Evolutionary conservation across 441 rosid genomes (phyloP).

Genomic region (Croton setiger): DNA sequence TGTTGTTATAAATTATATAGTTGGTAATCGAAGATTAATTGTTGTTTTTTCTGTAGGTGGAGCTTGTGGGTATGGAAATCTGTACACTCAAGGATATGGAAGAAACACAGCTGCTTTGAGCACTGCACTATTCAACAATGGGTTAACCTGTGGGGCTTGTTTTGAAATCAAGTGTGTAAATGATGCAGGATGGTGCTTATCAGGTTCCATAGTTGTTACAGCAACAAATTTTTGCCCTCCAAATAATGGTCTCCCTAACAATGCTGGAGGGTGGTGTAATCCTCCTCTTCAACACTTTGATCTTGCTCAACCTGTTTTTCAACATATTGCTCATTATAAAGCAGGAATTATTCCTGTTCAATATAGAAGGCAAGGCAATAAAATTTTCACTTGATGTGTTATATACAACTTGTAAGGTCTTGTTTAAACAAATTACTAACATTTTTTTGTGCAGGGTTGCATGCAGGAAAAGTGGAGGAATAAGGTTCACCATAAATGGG

Average conservation of each 20-base stretch:
- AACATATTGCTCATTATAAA: slow-evolving; percentile 41
- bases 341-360: slow-evolving; percentile 50
- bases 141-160: slow-evolving; percentile 68
- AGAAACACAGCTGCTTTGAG: slow-evolving; percentile 67
- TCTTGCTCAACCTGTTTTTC: slow-evolving; percentile 48
- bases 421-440: too few relatives aligned
- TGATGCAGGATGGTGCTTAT: slow-evolving; percentile 59
- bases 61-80: slow-evolving; percentile 76
- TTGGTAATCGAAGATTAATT: not conserved
- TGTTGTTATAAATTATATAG: not conserved
- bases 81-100: slow-evolving; percentile 67
- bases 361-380: slow-evolving; percentile 34
- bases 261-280: slow-evolving; percentile 53
- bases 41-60: slow-evolving; percentile 38
- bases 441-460: slow-evolving; percentile 30
- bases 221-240: slow-evolving; percentile 63
- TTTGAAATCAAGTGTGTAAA: slow-evolving; percentile 61
- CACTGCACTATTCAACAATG: slow-evolving; percentile 64
- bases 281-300: slow-evolving; percentile 45
- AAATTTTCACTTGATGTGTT: not conserved
- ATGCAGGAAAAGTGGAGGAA: slow-evolving; percentile 39
- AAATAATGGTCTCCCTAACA: slow-evolving; percentile 32
- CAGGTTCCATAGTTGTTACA: slow-evolving; percentile 48
- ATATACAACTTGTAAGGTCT: not conserved
- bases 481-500: slow-evolving; percentile 45